Evolutionary conservation across 23 red algal species (phyloP).

Genomic region (Gracilariopsis chorda): DNA sequence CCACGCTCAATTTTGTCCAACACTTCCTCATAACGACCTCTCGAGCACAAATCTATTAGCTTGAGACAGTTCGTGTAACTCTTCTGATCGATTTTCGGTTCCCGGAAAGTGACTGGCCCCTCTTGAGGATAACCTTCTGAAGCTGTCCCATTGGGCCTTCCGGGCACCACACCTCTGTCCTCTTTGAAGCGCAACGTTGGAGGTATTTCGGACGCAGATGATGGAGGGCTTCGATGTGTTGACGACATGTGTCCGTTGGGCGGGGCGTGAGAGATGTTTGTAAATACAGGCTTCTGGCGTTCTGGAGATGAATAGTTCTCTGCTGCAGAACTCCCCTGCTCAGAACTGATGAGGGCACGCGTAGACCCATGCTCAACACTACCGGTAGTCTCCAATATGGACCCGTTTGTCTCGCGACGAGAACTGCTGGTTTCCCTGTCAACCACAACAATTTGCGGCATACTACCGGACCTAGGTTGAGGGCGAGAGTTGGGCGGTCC

Average conservation of each 20-base stretch:
- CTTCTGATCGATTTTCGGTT: constrained; percentile 10
- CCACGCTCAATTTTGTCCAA: constrained; percentile 61
- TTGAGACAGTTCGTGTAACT: constrained; percentile 53
- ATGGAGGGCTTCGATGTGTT: not conserved
- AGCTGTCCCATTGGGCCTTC: not conserved
- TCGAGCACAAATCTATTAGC: constrained; percentile 56
- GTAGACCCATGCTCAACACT: not conserved
- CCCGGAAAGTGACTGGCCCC: not conserved
- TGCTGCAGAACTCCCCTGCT: not conserved
- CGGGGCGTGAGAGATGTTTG: not conserved
- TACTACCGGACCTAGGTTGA: constrained; percentile 5
- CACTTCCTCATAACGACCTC: constrained; percentile 48
- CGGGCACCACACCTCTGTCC: no score
- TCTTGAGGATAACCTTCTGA: not conserved
- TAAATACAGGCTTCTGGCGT: not conserved
- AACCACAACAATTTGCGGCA: constrained; percentile 61
- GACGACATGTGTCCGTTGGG: not conserved
- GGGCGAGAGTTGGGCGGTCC: not conserved
- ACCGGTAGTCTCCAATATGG: not conserved
- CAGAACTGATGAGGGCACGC: not conserved
- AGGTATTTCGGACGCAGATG: not conserved
- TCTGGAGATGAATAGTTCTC: constrained; percentile 11
- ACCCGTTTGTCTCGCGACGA: constrained; percentile 7
- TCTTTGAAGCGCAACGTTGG: no score
- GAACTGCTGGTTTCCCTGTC: not conserved